A percentile compares a stretch with the other conserved stretches of the same genome.
These are phyloP conservation scores for Glarea lozoyensis DNA, from an alignment of 495 filamentous ascomycete species.

Conservation along the genomic window DNA sequence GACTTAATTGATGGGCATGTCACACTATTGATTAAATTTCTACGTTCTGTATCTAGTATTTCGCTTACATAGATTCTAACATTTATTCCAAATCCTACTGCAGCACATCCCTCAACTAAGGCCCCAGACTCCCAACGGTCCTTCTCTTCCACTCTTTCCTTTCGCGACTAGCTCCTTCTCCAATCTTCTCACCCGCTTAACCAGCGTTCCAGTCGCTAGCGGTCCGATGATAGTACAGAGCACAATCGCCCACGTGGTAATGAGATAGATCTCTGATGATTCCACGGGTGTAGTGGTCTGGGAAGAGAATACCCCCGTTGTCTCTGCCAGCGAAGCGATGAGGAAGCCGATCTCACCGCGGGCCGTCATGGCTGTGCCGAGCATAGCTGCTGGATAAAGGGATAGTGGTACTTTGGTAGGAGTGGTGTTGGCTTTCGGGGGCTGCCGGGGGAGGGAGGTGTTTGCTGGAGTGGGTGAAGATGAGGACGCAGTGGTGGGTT, in stretches of 20 bases:
- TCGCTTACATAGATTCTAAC: background rate
- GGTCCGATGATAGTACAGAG: constrained; percentile 70
- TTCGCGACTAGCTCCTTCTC: background rate
- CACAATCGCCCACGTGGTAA: constrained; percentile 67
- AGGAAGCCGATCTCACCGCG: constrained; percentile 75
- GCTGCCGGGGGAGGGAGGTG: background rate
- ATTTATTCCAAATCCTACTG: background rate
- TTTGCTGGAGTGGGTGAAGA: background rate
- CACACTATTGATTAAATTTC: no score
- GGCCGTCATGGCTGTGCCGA: constrained; percentile 60
- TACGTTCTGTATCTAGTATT: background rate
- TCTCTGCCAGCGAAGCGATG: constrained; percentile 54
- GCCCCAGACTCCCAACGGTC: background rate
- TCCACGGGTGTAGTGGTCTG: constrained; percentile 10
- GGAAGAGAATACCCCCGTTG: constrained; percentile 7
- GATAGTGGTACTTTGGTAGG: background rate
- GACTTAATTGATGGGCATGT: no score
- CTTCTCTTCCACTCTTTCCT: background rate
- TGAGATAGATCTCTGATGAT: constrained; percentile 45
- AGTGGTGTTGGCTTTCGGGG: no score
- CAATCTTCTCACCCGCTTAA: constrained; percentile 19
- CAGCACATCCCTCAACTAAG: background rate
- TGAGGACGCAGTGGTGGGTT: background rate
- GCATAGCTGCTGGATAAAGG: constrained; percentile 45
- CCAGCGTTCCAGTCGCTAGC: constrained; percentile 53